Evolutionary conservation across 371 early-diverging fungal genomes (phyloP), one percentile per base, ranked within the genome.

Genomic region (Parasitella parasitica): DNA sequence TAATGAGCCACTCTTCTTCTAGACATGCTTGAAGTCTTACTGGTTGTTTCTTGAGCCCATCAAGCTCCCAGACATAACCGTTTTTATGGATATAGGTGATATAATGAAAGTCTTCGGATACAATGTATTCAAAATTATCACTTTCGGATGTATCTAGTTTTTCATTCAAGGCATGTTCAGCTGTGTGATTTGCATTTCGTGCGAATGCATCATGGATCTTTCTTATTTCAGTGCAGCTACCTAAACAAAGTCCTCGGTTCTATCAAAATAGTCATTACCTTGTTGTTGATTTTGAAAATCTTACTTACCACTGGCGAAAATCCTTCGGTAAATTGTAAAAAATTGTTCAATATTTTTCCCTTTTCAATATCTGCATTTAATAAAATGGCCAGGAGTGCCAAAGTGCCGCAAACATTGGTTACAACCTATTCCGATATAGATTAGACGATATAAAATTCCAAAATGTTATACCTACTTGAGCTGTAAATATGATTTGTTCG

Each of bases 231-330:
- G 13, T 20, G 4, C 18, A 39, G 22, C 34, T 46, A 3, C 63
- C 69, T 2, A 68, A 18, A 7, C 60, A 59, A 27, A 63, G 24
- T 35, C 69, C 69, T 11, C 69, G 54, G 27, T 68, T 34, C 69
- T 67, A 55, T 16, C 8, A 11, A 16, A 28, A 50, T 15, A 30
- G 13, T 46, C 20, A 46, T 20, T 22, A 20, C 3, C 24, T 28
- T 27, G 28, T 28, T 12, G 20, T 20, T 27, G 27, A 50, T 6
- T 0, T n/a, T 0, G 15, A 50, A 28, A 30, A 11, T 26, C 7
- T 7, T 28, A 54, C 64, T 69, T 61, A 64, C 70, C 0, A 62
- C 28, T 39, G 70, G 38, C 18, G 57, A 52, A 13, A 65, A 62
- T 0, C 53, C 53, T 34, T 46, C n/a, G 11, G 66, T 62, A 12